Evolutionary conservation across 2,329 filamentous ascomycete species (phyloP).

Genomic region (Aspergillus hiratsukae): DNA sequence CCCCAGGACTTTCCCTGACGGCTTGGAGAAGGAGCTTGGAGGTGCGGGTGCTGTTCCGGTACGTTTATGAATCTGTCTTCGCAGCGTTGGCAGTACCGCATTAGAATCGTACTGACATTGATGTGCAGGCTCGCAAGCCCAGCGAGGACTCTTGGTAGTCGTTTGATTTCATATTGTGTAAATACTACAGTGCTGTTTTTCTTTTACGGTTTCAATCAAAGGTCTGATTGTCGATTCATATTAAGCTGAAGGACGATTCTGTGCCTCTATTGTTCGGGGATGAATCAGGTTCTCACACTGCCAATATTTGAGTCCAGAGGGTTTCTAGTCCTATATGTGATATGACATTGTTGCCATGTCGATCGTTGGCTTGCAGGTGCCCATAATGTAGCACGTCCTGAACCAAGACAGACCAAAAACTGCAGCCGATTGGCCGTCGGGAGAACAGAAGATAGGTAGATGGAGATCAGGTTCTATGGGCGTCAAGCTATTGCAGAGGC

Average conservation of each 20-base stretch:
- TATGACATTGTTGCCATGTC: background rate
- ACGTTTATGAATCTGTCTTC: conserved; percentile 34
- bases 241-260: background rate
- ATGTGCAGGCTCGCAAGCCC: conserved; percentile 34
- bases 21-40: conserved; percentile 70
- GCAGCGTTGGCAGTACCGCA: background rate
- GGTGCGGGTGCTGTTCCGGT: conserved; percentile 64
- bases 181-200: conserved; percentile 38
- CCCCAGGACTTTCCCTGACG: conserved; percentile 64
- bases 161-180: conserved; percentile 28
- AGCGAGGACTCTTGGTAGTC: conserved; percentile 36
- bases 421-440: background rate
- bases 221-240: conserved; percentile 19
- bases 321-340: background rate
- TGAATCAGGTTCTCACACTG: background rate
- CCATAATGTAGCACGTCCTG: background rate
- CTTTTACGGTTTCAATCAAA: conserved; percentile 29
- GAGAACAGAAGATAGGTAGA: too few relatives aligned
- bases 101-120: background rate
- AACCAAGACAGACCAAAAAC: background rate
- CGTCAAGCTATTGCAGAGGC: background rate
- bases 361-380: background rate
- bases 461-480: background rate
- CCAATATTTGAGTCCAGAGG: too few relatives aligned
- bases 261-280: background rate